Evolutionary conservation across 768 basidiomycete species (phyloP).

Genomic region (Thelephora ganbajun): DNA sequence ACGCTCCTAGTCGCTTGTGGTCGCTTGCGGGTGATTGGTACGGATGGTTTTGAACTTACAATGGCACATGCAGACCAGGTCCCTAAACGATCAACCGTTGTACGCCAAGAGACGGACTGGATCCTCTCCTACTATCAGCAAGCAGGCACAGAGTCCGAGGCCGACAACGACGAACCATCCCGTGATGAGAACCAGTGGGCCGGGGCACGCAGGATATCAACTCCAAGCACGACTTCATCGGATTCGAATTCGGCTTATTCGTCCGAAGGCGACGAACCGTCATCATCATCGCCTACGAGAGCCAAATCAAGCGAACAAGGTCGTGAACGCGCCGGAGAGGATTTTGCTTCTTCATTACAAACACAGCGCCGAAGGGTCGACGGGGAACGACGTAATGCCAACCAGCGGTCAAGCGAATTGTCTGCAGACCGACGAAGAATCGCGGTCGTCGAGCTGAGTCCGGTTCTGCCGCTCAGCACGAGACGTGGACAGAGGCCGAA

Average conservation of each 20-base stretch:
- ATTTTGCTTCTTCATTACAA: too few species aligned
- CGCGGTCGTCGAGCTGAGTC: slow-evolving; percentile 51
- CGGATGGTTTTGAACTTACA: too few species aligned
- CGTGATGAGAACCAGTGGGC: background rate
- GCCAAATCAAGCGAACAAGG: background rate
- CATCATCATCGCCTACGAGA: slow-evolving; percentile 7
- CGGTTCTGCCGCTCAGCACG: slow-evolving; percentile 10
- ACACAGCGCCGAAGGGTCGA: background rate
- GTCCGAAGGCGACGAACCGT: slow-evolving; percentile 12
- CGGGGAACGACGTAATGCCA: background rate
- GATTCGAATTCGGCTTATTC: slow-evolving; percentile 42
- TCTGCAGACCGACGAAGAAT: slow-evolving; percentile 51
- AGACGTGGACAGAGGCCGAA: background rate
- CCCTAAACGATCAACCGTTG: slow-evolving; percentile 10
- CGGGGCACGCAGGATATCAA: slow-evolving; percentile 1
- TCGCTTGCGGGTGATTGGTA: too few species aligned
- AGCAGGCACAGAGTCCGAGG: slow-evolving; percentile 20
- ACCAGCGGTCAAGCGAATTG: slow-evolving; percentile 24
- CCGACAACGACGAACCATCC: too few species aligned
- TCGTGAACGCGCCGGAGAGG: background rate
- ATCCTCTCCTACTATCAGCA: slow-evolving; percentile 40
- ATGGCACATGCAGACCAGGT: too few species aligned
- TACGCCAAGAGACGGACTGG: slow-evolving; percentile 26
- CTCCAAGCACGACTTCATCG: slow-evolving; percentile 15
- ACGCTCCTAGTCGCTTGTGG: too few species aligned